Base-by-base conservation (phyloP, 495 filamentous ascomycete genomes). In the Haplographium delicatum region DNA sequence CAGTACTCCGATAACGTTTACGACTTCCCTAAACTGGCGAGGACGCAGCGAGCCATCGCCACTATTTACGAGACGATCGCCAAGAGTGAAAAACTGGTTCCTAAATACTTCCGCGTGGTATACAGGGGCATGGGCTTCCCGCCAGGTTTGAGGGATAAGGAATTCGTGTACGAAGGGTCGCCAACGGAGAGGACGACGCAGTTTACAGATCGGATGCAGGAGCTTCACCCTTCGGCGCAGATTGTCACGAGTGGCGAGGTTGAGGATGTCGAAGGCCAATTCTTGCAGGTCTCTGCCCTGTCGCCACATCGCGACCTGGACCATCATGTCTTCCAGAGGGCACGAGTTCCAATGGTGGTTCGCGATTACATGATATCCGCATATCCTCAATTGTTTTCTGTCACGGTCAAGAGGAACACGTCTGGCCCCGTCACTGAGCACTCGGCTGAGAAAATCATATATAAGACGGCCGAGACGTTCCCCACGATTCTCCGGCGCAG, bases 71-170 rank as follows among this genome's bases (percentile, higher is more conserved):
- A 97, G 62, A 82, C 75, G 30, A 84, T 99, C 44, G 75, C 82
- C 4, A 91, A 86, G 66, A 85, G 88, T 50, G 82, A 89, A 24
- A 83, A 79, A 56, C 68, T 83, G 28, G 82, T 83, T 58, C 84
- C 88, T 1, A 82, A 89, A 47, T 97, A 95, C 69, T 99, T 94
- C 76, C 88, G 89, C 38, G 90, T 97, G 19, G 74, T 83, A 28
- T 99, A 91, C 70, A 85, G 84, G 61, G 93, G 93, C 16, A 81
- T 97, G 43, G 93, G 94, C 0, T 98, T 97, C 67, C 88, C 88
- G 9, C 41, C 76, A 2, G 82, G 73, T 30, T 62, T 97, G 35
- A 78, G 89, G 44, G 91, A 96, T 63, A 94, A 95, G 68, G 85
- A 95, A 47, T 97, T 89, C 62, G 85, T 99, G 39, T 94, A 91